These are phyloP conservation scores for Chalciporus piperatus DNA, from an alignment of 768 basidiomycete species.

Conservation along the genomic window DNA sequence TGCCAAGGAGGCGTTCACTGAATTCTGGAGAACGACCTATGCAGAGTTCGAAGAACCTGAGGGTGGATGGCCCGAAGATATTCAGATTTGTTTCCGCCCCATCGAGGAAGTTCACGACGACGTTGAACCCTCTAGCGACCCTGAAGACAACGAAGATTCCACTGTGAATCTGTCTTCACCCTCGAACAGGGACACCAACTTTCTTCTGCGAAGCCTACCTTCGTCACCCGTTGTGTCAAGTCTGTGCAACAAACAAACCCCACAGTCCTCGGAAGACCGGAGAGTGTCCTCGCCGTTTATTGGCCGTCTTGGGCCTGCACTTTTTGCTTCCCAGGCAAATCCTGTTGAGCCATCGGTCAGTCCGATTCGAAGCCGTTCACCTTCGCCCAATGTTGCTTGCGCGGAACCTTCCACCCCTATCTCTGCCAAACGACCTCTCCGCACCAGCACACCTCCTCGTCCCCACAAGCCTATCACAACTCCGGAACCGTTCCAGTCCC, in stretches of 20 bases:
- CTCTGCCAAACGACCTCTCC: slow-evolving; percentile 13
- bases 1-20: slow-evolving; percentile 50
- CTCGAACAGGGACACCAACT: slow-evolving; percentile 1
- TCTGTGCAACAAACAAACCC: slow-evolving; percentile 1
- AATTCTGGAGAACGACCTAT: slow-evolving; percentile 60
- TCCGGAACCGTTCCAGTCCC: slow-evolving; percentile 31
- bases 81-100: slow-evolving; percentile 35
- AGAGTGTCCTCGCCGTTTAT: slow-evolving; percentile 17
- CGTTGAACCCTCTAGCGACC: slow-evolving; percentile 23
- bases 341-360: slow-evolving; percentile 4
- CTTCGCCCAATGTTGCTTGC: neutral
- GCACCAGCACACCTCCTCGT: slow-evolving; percentile 33
- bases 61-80: slow-evolving; percentile 52
- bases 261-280: neutral
- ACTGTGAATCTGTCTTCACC: slow-evolving; percentile 6
- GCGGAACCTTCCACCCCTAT: slow-evolving; percentile 30
- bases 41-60: slow-evolving; percentile 38
- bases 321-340: slow-evolving; percentile 15
- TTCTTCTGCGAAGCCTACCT: slow-evolving; percentile 7
- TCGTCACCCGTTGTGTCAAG: slow-evolving; percentile 5
- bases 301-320: slow-evolving; percentile 29
- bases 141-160: slow-evolving; percentile 21
- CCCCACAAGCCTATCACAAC: slow-evolving; percentile 35
- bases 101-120: slow-evolving; percentile 3
- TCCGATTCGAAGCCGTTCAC: slow-evolving; percentile 1